These are phyloP conservation scores for Pyrus bretschneideri DNA, from an alignment of 306 rosid species.

Conservation along the genomic window DNA sequence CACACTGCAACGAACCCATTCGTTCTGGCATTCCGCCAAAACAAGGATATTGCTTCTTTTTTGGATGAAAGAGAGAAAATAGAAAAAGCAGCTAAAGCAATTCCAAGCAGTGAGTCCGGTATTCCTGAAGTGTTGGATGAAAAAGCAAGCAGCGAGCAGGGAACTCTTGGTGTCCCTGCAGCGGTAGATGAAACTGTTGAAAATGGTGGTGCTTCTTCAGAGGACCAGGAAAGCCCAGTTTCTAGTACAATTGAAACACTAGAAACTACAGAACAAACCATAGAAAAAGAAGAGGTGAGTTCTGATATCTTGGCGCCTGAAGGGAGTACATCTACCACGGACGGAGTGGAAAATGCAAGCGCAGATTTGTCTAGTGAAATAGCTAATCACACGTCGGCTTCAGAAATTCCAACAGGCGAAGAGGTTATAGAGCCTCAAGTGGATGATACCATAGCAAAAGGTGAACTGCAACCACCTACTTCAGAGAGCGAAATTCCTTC, in stretches of 20 bases:
- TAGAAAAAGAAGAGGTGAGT: conserved; percentile 30
- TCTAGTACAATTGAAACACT: conserved; percentile 16
- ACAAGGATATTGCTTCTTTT: conserved; percentile 77
- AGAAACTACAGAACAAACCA: conserved; percentile 12
- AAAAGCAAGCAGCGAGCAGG: conserved; percentile 21
- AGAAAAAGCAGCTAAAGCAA: conserved; percentile 31
- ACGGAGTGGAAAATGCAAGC: conserved; percentile 27
- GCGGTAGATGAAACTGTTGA: conserved; percentile 23
- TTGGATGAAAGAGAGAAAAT: conserved; percentile 67
- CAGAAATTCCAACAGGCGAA: conserved; percentile 26
- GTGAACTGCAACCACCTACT: conserved; percentile 27
- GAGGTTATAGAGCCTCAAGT: conserved; percentile 28
- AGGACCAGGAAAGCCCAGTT: conserved; percentile 15
- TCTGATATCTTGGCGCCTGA: conserved; percentile 34
- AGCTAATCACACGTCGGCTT: conserved; percentile 14
- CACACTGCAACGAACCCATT: conserved; percentile 83
- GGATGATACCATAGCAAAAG: conserved; percentile 30
- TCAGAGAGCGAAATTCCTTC: conserved; percentile 32
- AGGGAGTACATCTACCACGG: conserved; percentile 21
- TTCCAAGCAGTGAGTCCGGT: conserved; percentile 26
- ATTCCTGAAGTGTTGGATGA: conserved; percentile 32
- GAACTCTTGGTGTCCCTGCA: conserved; percentile 26
- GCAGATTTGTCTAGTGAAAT: conserved; percentile 30
- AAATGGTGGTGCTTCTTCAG: conserved; percentile 24
- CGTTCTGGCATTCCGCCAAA: conserved; percentile 76